These are phyloP conservation scores for Kondoa malvinella DNA, from an alignment of 768 basidiomycete species.

Conservation along the genomic window DNA sequence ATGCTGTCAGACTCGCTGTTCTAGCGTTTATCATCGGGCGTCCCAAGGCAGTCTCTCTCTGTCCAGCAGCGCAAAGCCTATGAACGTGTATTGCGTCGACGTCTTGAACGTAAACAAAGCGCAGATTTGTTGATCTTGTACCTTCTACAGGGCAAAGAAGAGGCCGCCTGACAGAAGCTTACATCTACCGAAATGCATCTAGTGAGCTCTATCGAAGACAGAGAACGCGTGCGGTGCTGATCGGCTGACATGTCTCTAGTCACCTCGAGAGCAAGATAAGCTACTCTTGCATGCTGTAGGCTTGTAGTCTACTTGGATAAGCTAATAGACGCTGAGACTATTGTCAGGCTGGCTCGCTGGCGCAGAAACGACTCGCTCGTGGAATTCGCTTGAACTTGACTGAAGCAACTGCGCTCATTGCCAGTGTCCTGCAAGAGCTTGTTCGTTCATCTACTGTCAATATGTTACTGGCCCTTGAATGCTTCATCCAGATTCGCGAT, in stretches of 20 bases:
- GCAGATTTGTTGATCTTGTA: no score
- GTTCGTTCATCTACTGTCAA: neutral
- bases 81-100: no score
- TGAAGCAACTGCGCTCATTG: conserved; percentile 77
- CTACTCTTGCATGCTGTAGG: conserved; percentile 52
- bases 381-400: conserved; percentile 70
- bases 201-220: neutral
- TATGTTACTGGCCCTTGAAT: neutral
- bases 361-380: conserved; percentile 88
- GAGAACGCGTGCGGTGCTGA: neutral
- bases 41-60: no score
- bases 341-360: conserved; percentile 59
- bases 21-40: neutral
- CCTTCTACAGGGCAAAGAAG: no score
- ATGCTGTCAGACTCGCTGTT: neutral
- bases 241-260: conserved; percentile 48
- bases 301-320: conserved; percentile 8
- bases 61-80: no score
- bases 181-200: neutral
- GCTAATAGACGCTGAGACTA: neutral
- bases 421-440: conserved; percentile 77
- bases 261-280: conserved; percentile 59
- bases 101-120: no score
- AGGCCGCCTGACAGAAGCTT: no score
- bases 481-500: conserved; percentile 50